phyloP scores from a whole-genome alignment of 2,329 filamentous ascomycete genomes.

The Pyrenochaeta sp. region DNA sequence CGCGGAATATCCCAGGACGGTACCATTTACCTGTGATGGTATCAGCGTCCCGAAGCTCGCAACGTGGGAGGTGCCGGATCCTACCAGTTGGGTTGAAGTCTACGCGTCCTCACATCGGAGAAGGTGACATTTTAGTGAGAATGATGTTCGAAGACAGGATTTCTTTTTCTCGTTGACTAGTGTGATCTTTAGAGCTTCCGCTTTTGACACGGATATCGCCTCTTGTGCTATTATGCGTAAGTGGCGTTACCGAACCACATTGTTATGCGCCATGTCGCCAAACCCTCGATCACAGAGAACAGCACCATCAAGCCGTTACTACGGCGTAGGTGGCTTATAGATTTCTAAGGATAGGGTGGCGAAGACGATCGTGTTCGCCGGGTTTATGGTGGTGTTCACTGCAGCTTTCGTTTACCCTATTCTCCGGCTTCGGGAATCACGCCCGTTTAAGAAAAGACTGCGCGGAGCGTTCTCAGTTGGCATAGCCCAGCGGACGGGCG shows the following conservation, averaged over 20 bases:
- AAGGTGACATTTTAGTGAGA: slow-evolving; percentile 1
- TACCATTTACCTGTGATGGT: not conserved
- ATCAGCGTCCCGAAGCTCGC: not conserved
- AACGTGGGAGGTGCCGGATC: slow-evolving; percentile 3
- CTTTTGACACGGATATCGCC: not conserved
- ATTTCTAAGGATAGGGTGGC: not conserved
- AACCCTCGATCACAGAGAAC: not conserved
- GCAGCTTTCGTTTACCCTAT: slow-evolving; percentile 26
- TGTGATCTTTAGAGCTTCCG: not conserved
- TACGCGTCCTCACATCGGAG: slow-evolving; percentile 36
- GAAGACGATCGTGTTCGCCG: not conserved
- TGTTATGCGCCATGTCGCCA: not conserved
- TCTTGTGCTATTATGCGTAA: not conserved
- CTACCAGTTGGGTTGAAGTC: slow-evolving; percentile 10
- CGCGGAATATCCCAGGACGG: slow-evolving; percentile 17
- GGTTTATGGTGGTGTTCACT: slow-evolving; percentile 3
- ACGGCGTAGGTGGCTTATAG: not conserved
- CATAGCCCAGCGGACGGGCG: not conserved
- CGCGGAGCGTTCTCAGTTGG: not conserved
- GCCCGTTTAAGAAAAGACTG: not conserved
- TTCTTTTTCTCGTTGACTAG: not conserved
- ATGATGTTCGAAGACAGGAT: not conserved
- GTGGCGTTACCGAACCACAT: not conserved
- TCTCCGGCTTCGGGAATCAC: slow-evolving; percentile 22
- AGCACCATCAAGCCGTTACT: not conserved